Evolutionary conservation across 1,139 yeast species (phyloP).

Genomic region (Kodamaea ohmeri): DNA sequence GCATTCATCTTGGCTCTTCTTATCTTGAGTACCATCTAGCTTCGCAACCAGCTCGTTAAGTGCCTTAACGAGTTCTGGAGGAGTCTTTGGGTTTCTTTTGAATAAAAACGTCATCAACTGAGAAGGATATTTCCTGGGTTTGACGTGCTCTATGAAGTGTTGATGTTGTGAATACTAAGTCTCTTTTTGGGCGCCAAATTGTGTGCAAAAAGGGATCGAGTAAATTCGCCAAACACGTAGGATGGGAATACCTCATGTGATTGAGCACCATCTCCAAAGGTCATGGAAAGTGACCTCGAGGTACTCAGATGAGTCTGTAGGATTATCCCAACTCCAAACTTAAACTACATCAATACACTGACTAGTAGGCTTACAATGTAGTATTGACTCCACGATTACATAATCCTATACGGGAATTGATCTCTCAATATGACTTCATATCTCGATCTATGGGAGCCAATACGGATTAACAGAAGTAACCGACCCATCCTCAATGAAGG

Average conservation of each 20-base stretch:
- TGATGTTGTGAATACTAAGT: not conserved
- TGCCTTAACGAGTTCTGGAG: conserved; percentile 75
- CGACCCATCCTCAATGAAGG: conserved; percentile 42
- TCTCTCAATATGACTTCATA: conserved; percentile 14
- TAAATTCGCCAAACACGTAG: not conserved
- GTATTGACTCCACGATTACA: not conserved
- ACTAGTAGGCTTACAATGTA: no score
- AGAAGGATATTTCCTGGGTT: not conserved
- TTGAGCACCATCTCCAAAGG: no score
- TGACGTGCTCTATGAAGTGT: no score
- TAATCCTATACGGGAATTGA: not conserved
- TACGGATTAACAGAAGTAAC: conserved; percentile 42
- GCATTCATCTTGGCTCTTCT: conserved; percentile 73
- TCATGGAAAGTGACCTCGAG: no score
- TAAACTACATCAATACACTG: no score
- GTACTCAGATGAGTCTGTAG: no score
- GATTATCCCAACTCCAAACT: no score
- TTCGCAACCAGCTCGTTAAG: conserved; percentile 71
- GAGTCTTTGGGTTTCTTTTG: conserved; percentile 89
- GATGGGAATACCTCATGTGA: no score
- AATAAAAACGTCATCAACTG: conserved; percentile 77
- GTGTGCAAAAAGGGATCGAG: conserved; percentile 5
- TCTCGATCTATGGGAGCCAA: conserved; percentile 35
- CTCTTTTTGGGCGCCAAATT: conserved; percentile 2
- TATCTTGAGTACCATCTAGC: conserved; percentile 56